A percentile compares a stretch with the other conserved stretches of the same genome.
phyloP scores from a whole-genome alignment of 305 asterid species.

The Fraxinus latifolia region DNA sequence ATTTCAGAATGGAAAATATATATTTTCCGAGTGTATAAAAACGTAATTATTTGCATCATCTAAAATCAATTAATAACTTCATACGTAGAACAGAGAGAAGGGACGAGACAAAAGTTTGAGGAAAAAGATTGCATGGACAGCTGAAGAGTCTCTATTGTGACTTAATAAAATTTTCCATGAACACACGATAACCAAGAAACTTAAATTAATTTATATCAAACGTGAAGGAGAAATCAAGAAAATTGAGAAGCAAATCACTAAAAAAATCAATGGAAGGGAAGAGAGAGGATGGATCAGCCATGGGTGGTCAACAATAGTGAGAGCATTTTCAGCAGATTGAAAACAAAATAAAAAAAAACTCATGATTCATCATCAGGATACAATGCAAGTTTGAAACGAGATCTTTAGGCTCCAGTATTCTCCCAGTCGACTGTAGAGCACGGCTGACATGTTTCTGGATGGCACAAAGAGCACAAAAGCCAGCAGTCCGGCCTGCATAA shows the following conservation, averaged over 20 bases:
- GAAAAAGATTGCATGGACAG: neutral
- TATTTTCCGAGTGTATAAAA: neutral
- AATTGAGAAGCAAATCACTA: neutral
- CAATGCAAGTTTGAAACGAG: constrained; percentile 93
- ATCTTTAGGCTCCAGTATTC: constrained; percentile 90
- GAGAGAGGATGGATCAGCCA: neutral
- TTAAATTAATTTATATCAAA: neutral
- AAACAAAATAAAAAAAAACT: constrained; percentile 5
- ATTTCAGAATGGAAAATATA: neutral
- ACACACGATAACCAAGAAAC: neutral
- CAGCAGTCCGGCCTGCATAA: constrained; percentile 78
- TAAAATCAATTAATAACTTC: neutral
- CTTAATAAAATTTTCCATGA: constrained; percentile 1
- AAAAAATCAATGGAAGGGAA: neutral
- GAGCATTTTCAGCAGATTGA: neutral
- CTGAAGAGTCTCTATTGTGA: neutral
- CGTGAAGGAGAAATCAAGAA: neutral
- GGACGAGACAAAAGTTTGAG: neutral
- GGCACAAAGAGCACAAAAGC: constrained; percentile 97
- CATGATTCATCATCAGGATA: constrained; percentile 44
- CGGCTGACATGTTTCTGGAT: constrained; percentile 96
- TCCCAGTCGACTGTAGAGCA: constrained; percentile 88
- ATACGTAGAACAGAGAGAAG: neutral
- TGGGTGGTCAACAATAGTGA: neutral
- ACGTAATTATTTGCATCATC: neutral